A percentile compares a stretch with the other conserved stretches of the same genome.
Conservation (phyloP, 1,284 basidiomycete species). For the Thecaphora frezii region DNA sequence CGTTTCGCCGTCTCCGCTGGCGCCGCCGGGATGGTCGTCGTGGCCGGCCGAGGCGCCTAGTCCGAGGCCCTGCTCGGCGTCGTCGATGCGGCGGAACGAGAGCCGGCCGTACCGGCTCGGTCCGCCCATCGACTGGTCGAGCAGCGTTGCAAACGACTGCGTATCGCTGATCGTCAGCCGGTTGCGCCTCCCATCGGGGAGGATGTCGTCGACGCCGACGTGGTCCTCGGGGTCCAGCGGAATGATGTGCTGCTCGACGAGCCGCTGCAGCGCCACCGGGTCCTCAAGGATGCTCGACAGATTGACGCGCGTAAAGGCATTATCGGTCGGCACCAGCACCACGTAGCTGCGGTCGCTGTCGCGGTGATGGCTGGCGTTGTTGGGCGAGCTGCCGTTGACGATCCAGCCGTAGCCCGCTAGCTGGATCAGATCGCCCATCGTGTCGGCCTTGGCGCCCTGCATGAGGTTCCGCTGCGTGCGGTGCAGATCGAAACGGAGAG, state of each 20-base stretch:
- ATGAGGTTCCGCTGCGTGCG: constrained; percentile 71
- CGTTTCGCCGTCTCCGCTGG: constrained; percentile 47
- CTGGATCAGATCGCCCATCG: constrained; percentile 78
- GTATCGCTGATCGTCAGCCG: constrained; percentile 36
- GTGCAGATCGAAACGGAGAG: too few relatives aligned
- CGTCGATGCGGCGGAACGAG: constrained; percentile 33
- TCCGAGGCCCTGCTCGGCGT: constrained; percentile 1
- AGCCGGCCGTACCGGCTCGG: constrained; percentile 40
- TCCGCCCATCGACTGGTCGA: constrained; percentile 43
- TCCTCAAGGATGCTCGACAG: constrained; percentile 72
- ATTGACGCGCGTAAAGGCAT: constrained; percentile 86
- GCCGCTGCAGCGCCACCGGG: constrained; percentile 63
- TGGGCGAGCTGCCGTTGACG: constrained; percentile 71
- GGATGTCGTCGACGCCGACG: constrained; percentile 15
- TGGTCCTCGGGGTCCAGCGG: constrained; percentile 63
- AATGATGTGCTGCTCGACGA: constrained; percentile 88
- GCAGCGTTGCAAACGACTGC: constrained; percentile 31
- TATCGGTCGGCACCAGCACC: constrained; percentile 84
- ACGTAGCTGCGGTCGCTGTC: constrained; percentile 18
- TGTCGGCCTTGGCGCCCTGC: constrained; percentile 74
- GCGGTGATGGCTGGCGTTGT: constrained; percentile 9
- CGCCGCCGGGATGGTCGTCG: background rate
- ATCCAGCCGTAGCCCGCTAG: constrained; percentile 72
- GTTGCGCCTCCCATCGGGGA: constrained; percentile 19
- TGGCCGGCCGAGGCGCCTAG: background rate